Conservation (phyloP, 1,139 yeast species). For the Nakaseomyces bracarensis region DNA sequence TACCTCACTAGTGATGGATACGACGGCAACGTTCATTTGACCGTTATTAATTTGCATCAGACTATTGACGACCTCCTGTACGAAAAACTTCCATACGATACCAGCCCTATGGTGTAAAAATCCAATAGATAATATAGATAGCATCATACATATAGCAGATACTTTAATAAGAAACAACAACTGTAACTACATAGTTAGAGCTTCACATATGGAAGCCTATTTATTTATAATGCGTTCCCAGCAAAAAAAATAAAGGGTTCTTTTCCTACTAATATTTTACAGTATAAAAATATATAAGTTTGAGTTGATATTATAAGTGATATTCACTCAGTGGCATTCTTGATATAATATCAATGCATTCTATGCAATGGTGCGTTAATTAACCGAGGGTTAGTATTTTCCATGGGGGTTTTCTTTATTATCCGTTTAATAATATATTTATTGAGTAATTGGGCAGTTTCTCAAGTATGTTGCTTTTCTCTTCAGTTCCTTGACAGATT, state of each 20-base stretch:
- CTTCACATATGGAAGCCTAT: too few species aligned
- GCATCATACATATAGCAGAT: too few species aligned
- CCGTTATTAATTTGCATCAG: constrained; percentile 4
- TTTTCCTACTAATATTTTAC: neutral
- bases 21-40: constrained; percentile 7
- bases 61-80: neutral
- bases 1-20: constrained; percentile 11
- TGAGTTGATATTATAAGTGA: neutral
- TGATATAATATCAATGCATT: neutral
- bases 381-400: neutral
- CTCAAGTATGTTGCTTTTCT: constrained; percentile 78
- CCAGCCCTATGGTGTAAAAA: constrained; percentile 6
- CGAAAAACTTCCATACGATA: constrained; percentile 8
- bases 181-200: too few species aligned
- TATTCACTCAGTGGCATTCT: neutral
- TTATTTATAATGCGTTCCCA: too few species aligned
- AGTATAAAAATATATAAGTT: neutral
- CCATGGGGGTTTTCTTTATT: neutral
- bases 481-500: constrained; percentile 75
- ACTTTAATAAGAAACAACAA: too few species aligned
- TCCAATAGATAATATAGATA: neutral
- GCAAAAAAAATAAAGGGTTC: neutral
- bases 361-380: neutral
- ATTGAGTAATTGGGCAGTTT: constrained; percentile 67
- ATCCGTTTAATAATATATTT: constrained; percentile 12